Percentiles rank a stretch among this genome's conserved stretches.
phyloP scores from a whole-genome alignment of 129 eudicot species.

The Arctium lappa region DNA sequence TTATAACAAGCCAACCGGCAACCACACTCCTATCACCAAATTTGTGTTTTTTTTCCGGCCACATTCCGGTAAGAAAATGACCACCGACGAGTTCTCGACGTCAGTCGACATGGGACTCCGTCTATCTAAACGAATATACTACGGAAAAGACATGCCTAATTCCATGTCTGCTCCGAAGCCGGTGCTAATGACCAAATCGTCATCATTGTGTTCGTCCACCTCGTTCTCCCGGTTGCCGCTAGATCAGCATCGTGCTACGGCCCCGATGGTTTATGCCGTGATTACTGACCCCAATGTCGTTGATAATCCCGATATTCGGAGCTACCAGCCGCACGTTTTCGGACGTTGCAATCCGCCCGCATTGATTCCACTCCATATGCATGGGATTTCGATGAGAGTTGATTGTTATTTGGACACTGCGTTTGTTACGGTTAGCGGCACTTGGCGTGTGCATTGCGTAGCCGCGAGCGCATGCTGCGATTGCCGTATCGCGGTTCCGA shows the following conservation, averaged over 20 bases:
- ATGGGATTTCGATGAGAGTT: conserved; percentile 52
- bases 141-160: conserved; percentile 44
- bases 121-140: conserved; percentile 67
- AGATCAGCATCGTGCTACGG: conserved; percentile 45
- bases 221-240: conserved; percentile 24
- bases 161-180: conserved; percentile 23
- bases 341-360: conserved; percentile 83
- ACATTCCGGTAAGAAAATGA: conserved; percentile 11
- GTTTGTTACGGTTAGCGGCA: conserved; percentile 57
- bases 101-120: conserved; percentile 63
- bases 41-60: background rate
- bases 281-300: conserved; percentile 59
- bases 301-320: conserved; percentile 83
- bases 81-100: conserved; percentile 54
- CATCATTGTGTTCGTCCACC: background rate
- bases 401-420: conserved; percentile 81
- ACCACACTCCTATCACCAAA: background rate
- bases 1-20: conserved; percentile 14
- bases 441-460: conserved; percentile 80
- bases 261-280: conserved; percentile 79
- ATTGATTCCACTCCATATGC: conserved; percentile 81
- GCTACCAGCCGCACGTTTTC: conserved; percentile 93
- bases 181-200: conserved; percentile 12
- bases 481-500: conserved; percentile 76
- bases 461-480: conserved; percentile 48